Conservation (phyloP, 163 green algal species). For the Scenedesmus sp. region DNA sequence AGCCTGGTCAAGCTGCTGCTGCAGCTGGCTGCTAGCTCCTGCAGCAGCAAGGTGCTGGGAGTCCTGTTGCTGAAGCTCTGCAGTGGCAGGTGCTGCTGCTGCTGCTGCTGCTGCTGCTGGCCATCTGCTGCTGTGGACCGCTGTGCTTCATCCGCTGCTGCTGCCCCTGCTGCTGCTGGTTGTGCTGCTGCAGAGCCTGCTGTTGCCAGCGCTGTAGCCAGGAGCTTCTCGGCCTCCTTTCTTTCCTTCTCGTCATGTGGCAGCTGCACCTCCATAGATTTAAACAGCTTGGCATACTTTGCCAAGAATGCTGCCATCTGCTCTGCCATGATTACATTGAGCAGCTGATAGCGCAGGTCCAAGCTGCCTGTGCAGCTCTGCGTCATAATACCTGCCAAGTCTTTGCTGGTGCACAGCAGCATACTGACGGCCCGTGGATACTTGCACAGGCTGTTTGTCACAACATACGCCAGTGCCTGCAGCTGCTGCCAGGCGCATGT, state of each 20-base stretch:
- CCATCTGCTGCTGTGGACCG: background rate
- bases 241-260: background rate
- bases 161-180: too few relatives aligned
- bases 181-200: too few relatives aligned
- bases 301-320: background rate
- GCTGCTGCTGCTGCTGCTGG: background rate
- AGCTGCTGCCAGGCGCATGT: background rate
- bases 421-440: background rate
- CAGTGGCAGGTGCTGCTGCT: background rate
- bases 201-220: background rate
- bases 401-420: background rate
- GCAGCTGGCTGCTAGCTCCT: background rate
- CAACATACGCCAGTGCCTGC: background rate
- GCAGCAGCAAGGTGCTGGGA: background rate
- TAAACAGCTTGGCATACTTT: background rate
- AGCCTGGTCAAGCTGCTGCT: background rate
- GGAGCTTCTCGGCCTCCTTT: background rate
- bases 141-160: background rate
- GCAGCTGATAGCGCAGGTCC: background rate
- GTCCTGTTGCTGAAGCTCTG: background rate
- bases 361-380: background rate
- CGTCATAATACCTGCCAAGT: background rate
- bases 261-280: background rate
- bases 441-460: background rate
- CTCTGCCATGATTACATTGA: background rate